phyloP scores from a whole-genome alignment of 2,329 filamentous ascomycete species.

The Tolypocladium capitatum region DNA sequence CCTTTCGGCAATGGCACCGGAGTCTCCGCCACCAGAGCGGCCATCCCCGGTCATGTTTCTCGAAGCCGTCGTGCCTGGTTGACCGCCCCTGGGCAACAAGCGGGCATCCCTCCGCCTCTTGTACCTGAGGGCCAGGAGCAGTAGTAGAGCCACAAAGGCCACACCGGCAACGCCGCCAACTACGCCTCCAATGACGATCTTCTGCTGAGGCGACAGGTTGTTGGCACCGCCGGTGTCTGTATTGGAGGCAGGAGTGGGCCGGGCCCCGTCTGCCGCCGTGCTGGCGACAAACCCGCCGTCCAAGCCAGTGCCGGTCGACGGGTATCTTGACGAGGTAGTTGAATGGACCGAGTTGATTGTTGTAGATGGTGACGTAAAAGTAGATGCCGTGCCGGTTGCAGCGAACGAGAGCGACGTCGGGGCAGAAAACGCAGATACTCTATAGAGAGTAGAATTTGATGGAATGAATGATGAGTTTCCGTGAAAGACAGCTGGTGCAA shows the following conservation, averaged over 20 bases:
- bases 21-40: constrained; percentile 7
- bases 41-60: constrained; percentile 2
- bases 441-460: constrained; percentile 1
- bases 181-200: constrained; percentile 40
- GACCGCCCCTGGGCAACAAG: constrained; percentile 28
- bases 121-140: constrained; percentile 40
- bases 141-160: constrained; percentile 40
- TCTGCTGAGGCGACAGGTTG: constrained; percentile 18
- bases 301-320: background rate
- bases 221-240: constrained; percentile 9
- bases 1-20: constrained; percentile 31
- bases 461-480: constrained; percentile 4
- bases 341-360: background rate
- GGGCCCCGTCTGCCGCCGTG: constrained; percentile 1
- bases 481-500: background rate
- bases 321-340: background rate
- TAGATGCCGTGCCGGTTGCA: background rate
- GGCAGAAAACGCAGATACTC: background rate
- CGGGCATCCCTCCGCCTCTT: constrained; percentile 36
- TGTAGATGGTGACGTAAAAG: background rate
- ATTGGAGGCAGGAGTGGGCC: constrained; percentile 8
- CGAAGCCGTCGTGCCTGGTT: constrained; percentile 12
- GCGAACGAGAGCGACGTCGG: background rate
- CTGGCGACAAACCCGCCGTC: background rate
- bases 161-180: constrained; percentile 45